Evolutionary conservation across 352 stramenopile genomes (phyloP), one percentile per base, ranked within the genome.

Genomic region (Phytophthora pisi): DNA sequence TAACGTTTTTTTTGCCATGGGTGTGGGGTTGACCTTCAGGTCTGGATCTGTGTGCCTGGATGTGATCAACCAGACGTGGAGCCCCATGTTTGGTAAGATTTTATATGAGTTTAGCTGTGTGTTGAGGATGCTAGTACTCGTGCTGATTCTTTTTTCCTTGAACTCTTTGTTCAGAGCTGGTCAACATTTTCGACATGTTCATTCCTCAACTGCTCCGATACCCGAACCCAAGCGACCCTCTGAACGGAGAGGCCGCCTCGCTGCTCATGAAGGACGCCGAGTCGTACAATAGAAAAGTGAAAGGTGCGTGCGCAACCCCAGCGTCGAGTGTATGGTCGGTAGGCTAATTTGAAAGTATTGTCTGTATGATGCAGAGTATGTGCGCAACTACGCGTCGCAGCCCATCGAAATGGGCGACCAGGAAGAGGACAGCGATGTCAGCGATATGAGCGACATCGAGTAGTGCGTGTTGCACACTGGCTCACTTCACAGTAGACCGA

Each of bases 61-160:
- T 59, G 93, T 98, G 47, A 98, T 98, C 71, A 98, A 98, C 76
- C 92, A 98, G 69, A 98, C 93, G 9, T 98, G 93, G 93, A 98
- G 89, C 57, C 93, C 93, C 16, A 96, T 98, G 88, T 98, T 97
- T 56, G 90, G 89, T 97, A 50, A 57, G 81, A 47, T 38, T 51
- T 9, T 10, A n/a, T 30, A 18, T 51, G 7, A 30, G 8, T 49
- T 24, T 58, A 4, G 31, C 20, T 51, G 23, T 38, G 15, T 8
- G 49, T 36, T 46, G 5, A 28, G 24, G 24, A 64, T 20, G 1
- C 20, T 20, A 20, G 20, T 11, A 42, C 59, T 73, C 7, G 61
- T 30, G 18, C 11, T 68, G 47, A n/a, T 31, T 40, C 26, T 18
- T 56, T 61, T 20, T 72, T 26, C 53, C 16, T 46, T 16, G 5